Conservation (phyloP, 306 rosid species). For the Bauhinia variegata region DNA sequence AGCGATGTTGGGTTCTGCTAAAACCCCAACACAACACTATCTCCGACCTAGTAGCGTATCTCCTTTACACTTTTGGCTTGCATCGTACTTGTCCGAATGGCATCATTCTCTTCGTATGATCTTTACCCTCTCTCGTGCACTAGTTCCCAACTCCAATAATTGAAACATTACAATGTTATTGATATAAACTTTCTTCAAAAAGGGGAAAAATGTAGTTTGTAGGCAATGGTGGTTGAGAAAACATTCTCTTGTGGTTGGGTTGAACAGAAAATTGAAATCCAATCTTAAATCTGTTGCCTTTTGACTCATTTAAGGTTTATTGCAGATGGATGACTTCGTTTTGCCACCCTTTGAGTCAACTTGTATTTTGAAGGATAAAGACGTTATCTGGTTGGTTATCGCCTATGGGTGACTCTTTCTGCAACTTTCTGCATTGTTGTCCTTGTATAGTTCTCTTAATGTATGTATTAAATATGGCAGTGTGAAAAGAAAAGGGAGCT, state of each 20-base stretch:
- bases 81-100: slow-evolving; percentile 68
- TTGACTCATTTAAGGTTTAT: slow-evolving; percentile 1
- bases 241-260: not conserved
- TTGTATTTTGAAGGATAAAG: slow-evolving; percentile 79
- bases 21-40: slow-evolving; percentile 70
- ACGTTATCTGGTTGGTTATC: slow-evolving; percentile 73
- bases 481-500: slow-evolving; percentile 61
- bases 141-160: not conserved
- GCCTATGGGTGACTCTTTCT: not conserved
- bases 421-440: not conserved
- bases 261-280: not conserved
- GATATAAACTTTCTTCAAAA: not conserved
- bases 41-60: slow-evolving; percentile 63
- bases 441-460: not conserved
- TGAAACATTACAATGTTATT: not conserved
- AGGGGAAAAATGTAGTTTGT: not conserved
- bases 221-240: not conserved
- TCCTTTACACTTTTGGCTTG: slow-evolving; percentile 57
- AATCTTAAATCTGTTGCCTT: not conserved
- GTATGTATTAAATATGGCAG: slow-evolving; percentile 40
- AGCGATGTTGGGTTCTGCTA: slow-evolving; percentile 79
- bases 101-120: slow-evolving; percentile 66
- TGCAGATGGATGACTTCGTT: slow-evolving; percentile 93
- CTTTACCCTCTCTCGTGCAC: not conserved
- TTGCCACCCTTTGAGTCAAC: slow-evolving; percentile 89